Percentiles rank a stretch among this genome's conserved stretches.
Evolutionary conservation across 202 grass and related monocot species (phyloP).

Genomic region (Hordeum pubiflorum): DNA sequence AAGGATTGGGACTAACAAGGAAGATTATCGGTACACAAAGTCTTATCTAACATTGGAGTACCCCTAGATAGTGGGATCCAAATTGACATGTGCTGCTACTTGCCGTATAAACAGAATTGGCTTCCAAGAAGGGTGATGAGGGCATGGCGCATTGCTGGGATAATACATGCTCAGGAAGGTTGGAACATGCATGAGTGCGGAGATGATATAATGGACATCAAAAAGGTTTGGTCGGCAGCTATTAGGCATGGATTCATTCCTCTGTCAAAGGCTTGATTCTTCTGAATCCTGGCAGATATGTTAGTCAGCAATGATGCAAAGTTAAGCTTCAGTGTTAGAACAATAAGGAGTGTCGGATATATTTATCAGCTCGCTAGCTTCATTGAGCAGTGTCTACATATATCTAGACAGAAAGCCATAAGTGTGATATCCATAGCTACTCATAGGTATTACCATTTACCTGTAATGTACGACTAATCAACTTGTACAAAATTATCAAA

Average conservation of each 20-base stretch:
- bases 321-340: not conserved
- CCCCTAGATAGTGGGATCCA: not conserved
- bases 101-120: slow-evolving; percentile 54
- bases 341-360: not conserved
- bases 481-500: not conserved
- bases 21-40: not conserved
- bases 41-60: not conserved
- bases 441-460: not conserved
- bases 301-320: not conserved
- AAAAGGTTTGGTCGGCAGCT: slow-evolving; percentile 48
- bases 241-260: slow-evolving; percentile 55
- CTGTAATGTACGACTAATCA: not conserved
- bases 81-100: slow-evolving; percentile 1
- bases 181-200: slow-evolving; percentile 67
- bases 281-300: not conserved
- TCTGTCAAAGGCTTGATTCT: slow-evolving; percentile 25
- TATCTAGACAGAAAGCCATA: not conserved
- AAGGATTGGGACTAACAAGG: not conserved
- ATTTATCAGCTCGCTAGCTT: not conserved
- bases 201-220: slow-evolving; percentile 40
- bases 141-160: slow-evolving; percentile 64
- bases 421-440: not conserved
- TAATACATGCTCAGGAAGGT: slow-evolving; percentile 61
- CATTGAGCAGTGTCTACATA: not conserved
- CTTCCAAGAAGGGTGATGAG: slow-evolving; percentile 83